Conservation (phyloP, 768 basidiomycete species). For the Amanita muscaria region DNA sequence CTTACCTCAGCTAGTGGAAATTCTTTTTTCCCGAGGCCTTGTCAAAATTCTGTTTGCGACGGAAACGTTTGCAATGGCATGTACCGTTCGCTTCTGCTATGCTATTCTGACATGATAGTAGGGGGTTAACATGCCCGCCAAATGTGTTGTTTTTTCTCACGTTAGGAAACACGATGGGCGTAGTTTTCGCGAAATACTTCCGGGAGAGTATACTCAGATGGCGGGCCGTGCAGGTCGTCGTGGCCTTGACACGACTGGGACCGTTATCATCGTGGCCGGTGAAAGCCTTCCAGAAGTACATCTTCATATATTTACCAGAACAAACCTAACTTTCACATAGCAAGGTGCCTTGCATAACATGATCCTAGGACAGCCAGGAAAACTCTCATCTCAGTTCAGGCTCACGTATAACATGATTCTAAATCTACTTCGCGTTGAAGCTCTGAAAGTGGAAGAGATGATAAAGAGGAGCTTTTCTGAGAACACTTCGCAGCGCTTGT, state of each 20-base stretch:
- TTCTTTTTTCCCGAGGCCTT: slow-evolving; percentile 89
- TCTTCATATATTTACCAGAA: not conserved
- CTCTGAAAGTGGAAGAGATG: slow-evolving; percentile 96
- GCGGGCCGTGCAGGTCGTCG: slow-evolving; percentile 95
- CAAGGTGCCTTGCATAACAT: slow-evolving; percentile 69
- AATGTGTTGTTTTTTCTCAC: slow-evolving; percentile 92
- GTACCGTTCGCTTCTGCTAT: slow-evolving; percentile 11
- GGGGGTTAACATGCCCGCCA: slow-evolving; percentile 99
- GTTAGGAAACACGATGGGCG: slow-evolving; percentile 94
- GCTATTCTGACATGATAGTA: slow-evolving; percentile 22
- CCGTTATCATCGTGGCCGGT: slow-evolving; percentile 83
- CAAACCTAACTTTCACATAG: slow-evolving; percentile 29
- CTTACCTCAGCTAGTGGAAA: slow-evolving; percentile 73
- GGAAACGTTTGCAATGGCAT: slow-evolving; percentile 97
- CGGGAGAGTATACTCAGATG: slow-evolving; percentile 98
- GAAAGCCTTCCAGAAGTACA: slow-evolving; percentile 81
- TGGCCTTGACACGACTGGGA: slow-evolving; percentile 91
- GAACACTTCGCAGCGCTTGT: slow-evolving; percentile 84
- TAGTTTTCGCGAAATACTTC: slow-evolving; percentile 81
- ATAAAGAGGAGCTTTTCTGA: slow-evolving; percentile 99
- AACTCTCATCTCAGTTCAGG: slow-evolving; percentile 91
- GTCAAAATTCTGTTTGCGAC: slow-evolving; percentile 98
- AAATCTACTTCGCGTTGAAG: slow-evolving; percentile 92
- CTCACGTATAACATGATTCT: slow-evolving; percentile 99
- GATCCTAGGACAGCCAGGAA: slow-evolving; percentile 92